These are phyloP conservation scores for Penicillium decumbens DNA, from an alignment of 2,329 filamentous ascomycete genomes.

Conservation along the genomic window DNA sequence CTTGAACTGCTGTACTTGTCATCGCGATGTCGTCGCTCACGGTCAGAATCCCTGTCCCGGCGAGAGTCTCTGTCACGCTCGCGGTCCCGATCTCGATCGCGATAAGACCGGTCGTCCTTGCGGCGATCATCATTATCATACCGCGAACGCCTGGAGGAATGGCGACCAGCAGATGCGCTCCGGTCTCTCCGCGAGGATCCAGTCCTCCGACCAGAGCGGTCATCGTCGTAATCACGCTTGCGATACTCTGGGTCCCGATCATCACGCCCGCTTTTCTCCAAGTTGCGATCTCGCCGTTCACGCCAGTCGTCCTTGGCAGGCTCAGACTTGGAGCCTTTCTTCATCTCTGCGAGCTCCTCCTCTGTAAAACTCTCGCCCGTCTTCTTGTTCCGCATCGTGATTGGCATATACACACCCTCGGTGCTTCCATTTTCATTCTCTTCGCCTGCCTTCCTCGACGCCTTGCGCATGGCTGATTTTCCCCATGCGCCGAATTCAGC, in stretches of 20 bases:
- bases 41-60: conserved; percentile 25
- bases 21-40: conserved; percentile 27
- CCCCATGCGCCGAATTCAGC: conserved; percentile 79
- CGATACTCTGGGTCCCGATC: conserved; percentile 33
- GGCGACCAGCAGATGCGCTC: conserved; percentile 34
- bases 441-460: conserved; percentile 54
- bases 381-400: conserved; percentile 57
- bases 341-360: conserved; percentile 53
- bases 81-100: conserved; percentile 26
- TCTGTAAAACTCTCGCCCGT: conserved; percentile 61
- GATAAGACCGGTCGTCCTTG: conserved; percentile 34
- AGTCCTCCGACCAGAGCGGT: conserved; percentile 37
- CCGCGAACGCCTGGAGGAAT: conserved; percentile 33
- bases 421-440: conserved; percentile 38
- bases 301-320: conserved; percentile 45
- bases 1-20: conserved; percentile 32
- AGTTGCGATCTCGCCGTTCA: conserved; percentile 43
- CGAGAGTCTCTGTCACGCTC: conserved; percentile 21
- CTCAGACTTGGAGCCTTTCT: conserved; percentile 48
- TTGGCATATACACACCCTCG: conserved; percentile 56
- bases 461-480: conserved; percentile 54
- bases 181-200: conserved; percentile 37
- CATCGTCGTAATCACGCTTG: conserved; percentile 32
- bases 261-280: conserved; percentile 38
- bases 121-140: conserved; percentile 38